These are phyloP conservation scores for Oropetium thomaeum DNA, from an alignment of 176 grass and related monocot species.

Conservation along the genomic window DNA sequence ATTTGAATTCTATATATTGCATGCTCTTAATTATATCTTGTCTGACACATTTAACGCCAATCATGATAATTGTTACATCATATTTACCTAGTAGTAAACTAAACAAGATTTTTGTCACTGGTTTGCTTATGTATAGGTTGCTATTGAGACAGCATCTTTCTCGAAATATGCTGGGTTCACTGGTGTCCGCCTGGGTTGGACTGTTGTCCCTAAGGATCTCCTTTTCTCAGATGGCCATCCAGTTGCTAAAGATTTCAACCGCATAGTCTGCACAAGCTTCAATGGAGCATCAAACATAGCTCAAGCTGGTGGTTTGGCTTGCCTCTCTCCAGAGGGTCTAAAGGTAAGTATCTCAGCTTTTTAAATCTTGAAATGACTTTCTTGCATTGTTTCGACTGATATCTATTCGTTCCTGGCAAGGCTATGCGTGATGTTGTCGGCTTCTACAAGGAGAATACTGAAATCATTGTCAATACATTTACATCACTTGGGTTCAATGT, in stretches of 20 bases:
- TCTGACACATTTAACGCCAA: neutral
- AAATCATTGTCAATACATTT: conserved; percentile 86
- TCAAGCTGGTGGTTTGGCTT: conserved; percentile 83
- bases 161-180: conserved; percentile 99
- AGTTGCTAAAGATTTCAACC: conserved; percentile 90
- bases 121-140: conserved; percentile 60
- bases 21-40: neutral
- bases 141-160: conserved; percentile 89
- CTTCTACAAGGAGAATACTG: conserved; percentile 96
- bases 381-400: neutral
- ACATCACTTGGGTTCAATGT: conserved; percentile 77
- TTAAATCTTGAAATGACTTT: conserved; percentile 13
- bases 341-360: conserved; percentile 42
- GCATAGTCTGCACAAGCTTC: conserved; percentile 89
- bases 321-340: conserved; percentile 75
- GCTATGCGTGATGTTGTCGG: conserved; percentile 38
- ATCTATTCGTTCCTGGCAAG: conserved; percentile 22
- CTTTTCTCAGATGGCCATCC: conserved; percentile 91
- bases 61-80: neutral
- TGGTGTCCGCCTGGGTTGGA: conserved; percentile 91
- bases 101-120: neutral
- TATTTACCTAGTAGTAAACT: neutral
- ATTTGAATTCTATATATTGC: neutral
- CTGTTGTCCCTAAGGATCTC: conserved; percentile 83
- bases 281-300: conserved; percentile 86